Conservation (phyloP, 352 stramenopile species). For the Pilasporangium apinafurcum region DNA sequence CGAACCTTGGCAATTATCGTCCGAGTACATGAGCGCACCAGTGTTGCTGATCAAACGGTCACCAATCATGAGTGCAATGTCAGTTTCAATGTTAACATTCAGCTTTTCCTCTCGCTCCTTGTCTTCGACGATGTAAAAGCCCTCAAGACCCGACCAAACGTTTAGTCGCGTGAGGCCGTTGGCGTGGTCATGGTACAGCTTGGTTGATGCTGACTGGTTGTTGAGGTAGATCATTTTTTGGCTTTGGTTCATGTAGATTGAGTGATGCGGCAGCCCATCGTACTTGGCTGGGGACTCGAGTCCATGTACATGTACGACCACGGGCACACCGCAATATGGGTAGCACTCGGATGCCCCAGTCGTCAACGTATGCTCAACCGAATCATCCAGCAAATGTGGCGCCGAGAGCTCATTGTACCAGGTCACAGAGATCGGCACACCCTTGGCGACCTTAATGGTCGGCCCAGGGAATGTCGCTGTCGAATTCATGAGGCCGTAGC, state of each 20-base stretch:
- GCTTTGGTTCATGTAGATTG: slow-evolving; percentile 67
- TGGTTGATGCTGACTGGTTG: slow-evolving; percentile 61
- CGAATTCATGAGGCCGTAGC: slow-evolving; percentile 28
- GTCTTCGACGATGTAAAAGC: slow-evolving; percentile 57
- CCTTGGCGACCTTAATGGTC: slow-evolving; percentile 38
- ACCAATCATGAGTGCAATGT: slow-evolving; percentile 49
- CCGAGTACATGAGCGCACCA: slow-evolving; percentile 57
- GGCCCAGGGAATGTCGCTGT: slow-evolving; percentile 38
- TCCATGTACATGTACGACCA: slow-evolving; percentile 55
- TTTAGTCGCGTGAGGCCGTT: slow-evolving; percentile 63
- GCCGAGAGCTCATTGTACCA: slow-evolving; percentile 49
- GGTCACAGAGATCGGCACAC: slow-evolving; percentile 31
- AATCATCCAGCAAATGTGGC: slow-evolving; percentile 42
- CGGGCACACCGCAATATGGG: slow-evolving; percentile 55
- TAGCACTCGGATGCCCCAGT: slow-evolving; percentile 51
- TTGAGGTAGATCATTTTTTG: slow-evolving; percentile 49
- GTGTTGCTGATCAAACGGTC: slow-evolving; percentile 46
- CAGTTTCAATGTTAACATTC: slow-evolving; percentile 47
- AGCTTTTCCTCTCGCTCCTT: slow-evolving; percentile 29
- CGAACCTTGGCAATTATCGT: slow-evolving; percentile 41
- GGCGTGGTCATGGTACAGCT: slow-evolving; percentile 71
- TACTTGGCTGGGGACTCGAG: slow-evolving; percentile 59
- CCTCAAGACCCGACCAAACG: slow-evolving; percentile 51
- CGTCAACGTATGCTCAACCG: slow-evolving; percentile 32
- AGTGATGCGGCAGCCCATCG: slow-evolving; percentile 44